These are phyloP conservation scores for Talaromyces sp. DNA, from an alignment of 2,329 filamentous ascomycete species.

Conservation along the genomic window DNA sequence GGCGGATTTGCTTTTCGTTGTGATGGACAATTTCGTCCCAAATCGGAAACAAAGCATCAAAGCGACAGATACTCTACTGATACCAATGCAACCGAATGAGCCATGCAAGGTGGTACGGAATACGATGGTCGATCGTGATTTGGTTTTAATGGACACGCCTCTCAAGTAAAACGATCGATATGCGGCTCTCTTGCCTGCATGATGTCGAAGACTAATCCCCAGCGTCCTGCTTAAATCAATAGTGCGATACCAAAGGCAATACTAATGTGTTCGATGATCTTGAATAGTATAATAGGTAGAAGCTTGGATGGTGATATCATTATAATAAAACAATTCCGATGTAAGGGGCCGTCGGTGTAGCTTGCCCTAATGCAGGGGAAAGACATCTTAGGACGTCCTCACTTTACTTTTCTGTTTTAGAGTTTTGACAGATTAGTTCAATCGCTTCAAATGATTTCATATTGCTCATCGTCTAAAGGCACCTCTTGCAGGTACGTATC, in stretches of 20 bases:
- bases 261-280: not conserved
- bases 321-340: not conserved
- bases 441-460: not conserved
- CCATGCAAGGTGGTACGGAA: not conserved
- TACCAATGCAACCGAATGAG: not conserved
- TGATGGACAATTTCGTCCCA: not conserved
- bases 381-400: not conserved
- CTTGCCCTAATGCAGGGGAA: constrained; percentile 7
- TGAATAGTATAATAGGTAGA: not conserved
- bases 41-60: not conserved
- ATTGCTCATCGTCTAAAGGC: not conserved
- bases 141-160: not conserved
- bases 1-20: not conserved
- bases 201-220: not conserved
- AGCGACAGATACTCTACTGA: not conserved
- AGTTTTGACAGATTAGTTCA: not conserved
- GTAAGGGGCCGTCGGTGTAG: not conserved
- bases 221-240: not conserved
- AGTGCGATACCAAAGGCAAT: not conserved
- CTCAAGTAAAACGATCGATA: not conserved
- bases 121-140: constrained; percentile 6
- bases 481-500: not conserved
- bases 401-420: not conserved
- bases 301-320: constrained; percentile 2
- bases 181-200: not conserved